phyloP scores from a whole-genome alignment of 2,329 filamentous ascomycete species.

The Sporothrix pseudoabietina region DNA sequence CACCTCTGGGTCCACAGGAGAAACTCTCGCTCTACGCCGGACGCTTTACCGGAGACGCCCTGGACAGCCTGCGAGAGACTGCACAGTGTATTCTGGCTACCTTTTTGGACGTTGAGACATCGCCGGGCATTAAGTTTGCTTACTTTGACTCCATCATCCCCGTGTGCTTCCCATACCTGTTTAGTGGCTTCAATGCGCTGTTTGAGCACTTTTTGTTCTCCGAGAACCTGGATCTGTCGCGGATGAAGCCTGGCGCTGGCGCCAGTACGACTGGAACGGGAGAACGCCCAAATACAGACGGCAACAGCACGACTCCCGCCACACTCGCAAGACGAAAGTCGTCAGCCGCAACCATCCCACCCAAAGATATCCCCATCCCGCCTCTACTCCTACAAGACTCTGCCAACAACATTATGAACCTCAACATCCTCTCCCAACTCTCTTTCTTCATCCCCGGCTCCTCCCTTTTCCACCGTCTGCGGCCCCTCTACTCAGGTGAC shows the following conservation, averaged over 20 bases:
- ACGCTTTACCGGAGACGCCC: slow-evolving; percentile 57
- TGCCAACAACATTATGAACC: slow-evolving; percentile 63
- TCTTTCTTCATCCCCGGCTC: slow-evolving; percentile 71
- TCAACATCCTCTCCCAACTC: slow-evolving; percentile 67
- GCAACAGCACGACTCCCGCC: neutral
- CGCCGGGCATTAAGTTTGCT: slow-evolving; percentile 62
- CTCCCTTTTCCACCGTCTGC: slow-evolving; percentile 65
- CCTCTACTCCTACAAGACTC: slow-evolving; percentile 52
- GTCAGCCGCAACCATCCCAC: slow-evolving; percentile 7
- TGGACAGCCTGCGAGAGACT: slow-evolving; percentile 61
- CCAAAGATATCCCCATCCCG: slow-evolving; percentile 24
- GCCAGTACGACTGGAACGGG: neutral
- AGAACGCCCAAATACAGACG: neutral
- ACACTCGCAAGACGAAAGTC: slow-evolving; percentile 16
- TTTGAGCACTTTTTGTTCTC: slow-evolving; percentile 78
- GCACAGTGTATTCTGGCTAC: slow-evolving; percentile 67
- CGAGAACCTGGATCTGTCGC: slow-evolving; percentile 68
- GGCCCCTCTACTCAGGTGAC: slow-evolving; percentile 69
- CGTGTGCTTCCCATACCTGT: slow-evolving; percentile 64
- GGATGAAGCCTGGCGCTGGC: slow-evolving; percentile 40
- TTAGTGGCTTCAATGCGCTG: slow-evolving; percentile 66
- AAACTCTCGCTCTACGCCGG: slow-evolving; percentile 62
- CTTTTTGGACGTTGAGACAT: slow-evolving; percentile 66
- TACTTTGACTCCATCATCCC: slow-evolving; percentile 64
- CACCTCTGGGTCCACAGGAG: slow-evolving; percentile 67